Evolutionary conservation across 768 basidiomycete genomes (phyloP), one percentile per base, ranked within the genome.

Genomic region (Termitomyces heimii): DNA sequence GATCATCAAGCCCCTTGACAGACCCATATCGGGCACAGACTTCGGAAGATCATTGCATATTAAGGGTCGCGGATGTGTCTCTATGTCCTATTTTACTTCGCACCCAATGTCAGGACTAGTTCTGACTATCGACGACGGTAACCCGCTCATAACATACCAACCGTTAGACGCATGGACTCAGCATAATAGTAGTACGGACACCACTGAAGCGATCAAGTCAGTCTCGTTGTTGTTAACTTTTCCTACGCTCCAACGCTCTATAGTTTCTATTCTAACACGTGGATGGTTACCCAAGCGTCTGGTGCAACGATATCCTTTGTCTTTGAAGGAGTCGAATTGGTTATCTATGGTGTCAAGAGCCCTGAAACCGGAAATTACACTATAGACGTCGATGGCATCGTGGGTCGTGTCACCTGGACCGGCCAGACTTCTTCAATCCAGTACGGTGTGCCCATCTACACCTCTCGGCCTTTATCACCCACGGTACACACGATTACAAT

Each of bases 291-390:
- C 18, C 26, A 28, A 45, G 28, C 44, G 22, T 10, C 40, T 10
- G 58, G 58, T 20, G 58, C 58, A 31, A 59, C 58, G 47, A 44
- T 54, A 18, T 54, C 57, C 0, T 54, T 59, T 39, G 54, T 37
- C 20, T 59, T 59, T 18, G 53, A 59, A 50, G 58, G 58, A 29
- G 32, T 44, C 35, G 18, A 7, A 8, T 26, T 59, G 10, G 29
- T 46, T 10, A 13, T 59, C 6, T 54, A 46, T 59, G 58, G 53
- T 8, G 49, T 48, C 22, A 59, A 12, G 40, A 50, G 54, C 34
- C 47, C 49, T 18, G 13, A 55, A 20, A 40, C 51, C 24, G 53
- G 58, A 20, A 54, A 59, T 24, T 59, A 40, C 32, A 54, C 58
- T 14, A 26, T 32, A 0, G 29, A 44, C 16, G 40, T 59, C n/a